Percentiles rank a stretch among this genome's conserved stretches.
phyloP scores from a whole-genome alignment of 306 rosid genomes.

The Cotoneaster glaucophyllus region DNA sequence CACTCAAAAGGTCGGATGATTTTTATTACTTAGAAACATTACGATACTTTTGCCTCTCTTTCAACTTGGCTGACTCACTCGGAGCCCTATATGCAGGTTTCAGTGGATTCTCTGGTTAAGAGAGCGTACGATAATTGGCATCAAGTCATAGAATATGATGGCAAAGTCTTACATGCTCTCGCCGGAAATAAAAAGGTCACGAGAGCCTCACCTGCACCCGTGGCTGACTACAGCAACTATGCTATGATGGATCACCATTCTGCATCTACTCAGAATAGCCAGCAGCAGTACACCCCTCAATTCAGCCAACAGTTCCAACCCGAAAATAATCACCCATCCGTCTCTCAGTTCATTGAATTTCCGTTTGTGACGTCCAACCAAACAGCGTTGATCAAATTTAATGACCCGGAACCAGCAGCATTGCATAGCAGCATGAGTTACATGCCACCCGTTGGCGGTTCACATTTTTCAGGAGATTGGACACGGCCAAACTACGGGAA shows the following conservation, averaged over 20 bases:
- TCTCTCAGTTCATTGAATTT: conserved; percentile 35
- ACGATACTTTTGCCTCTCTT: not conserved
- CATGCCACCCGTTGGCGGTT: conserved; percentile 26
- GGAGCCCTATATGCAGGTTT: conserved; percentile 45
- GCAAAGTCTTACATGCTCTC: conserved; percentile 45
- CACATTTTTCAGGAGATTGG: conserved; percentile 56
- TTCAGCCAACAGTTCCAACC: conserved; percentile 31
- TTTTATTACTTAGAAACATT: not conserved
- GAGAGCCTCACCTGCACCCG: conserved; percentile 24
- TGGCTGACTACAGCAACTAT: conserved; percentile 24
- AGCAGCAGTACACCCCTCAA: conserved; percentile 40
- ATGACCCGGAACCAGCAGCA: conserved; percentile 33
- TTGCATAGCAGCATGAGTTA: conserved; percentile 33
- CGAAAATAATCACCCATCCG: conserved; percentile 22
- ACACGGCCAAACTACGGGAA: conserved; percentile 42
- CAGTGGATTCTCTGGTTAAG: conserved; percentile 70
- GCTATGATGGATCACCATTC: conserved; percentile 22
- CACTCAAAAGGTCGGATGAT: conserved; percentile 57
- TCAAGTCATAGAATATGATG: conserved; percentile 70
- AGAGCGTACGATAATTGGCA: conserved; percentile 87
- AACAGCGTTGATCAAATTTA: conserved; percentile 27
- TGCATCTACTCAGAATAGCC: conserved; percentile 31
- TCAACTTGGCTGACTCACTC: conserved; percentile 7
- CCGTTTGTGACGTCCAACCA: conserved; percentile 40
- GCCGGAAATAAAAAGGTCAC: conserved; percentile 25